Evolutionary conservation across 176 grass and related monocot genomes (phyloP), one percentile per base, ranked within the genome.

Genomic region (Saccharum spontaneum): DNA sequence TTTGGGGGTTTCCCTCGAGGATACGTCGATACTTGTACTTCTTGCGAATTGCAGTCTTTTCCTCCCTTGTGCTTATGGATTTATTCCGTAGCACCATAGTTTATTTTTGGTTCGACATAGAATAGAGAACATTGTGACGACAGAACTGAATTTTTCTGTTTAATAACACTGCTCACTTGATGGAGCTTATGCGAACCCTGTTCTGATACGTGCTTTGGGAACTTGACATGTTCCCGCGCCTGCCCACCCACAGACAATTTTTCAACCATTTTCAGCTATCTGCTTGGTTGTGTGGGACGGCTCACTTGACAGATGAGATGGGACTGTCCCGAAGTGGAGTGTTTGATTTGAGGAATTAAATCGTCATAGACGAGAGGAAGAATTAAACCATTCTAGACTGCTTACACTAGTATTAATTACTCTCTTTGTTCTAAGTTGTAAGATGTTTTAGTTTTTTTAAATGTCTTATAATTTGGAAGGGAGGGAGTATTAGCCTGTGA

Each of bases 21-120:
- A 88, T 79, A 83, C 5, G 10, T 73, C 28, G 50, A 80, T n/a
- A 77, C 36, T 4, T 69, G 10, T 72, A 55, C 46, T 16, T 71
- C 2, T 23, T 31, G 38, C 28, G 4, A 24, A 16, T 14, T 1
- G 6, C 10, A 11, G 41, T 65, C 30, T 61, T 85, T 76, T 41
- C 1, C 50, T 54, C 18, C 33, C 59, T 73, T 79, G 34, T 43
- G 60, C 50, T 88, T 78, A 52, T 82, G 59, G 70, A 57, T 68
- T 82, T 57, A 31, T 15, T 63, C 9, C 16, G 9, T 61, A 75
- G 70, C 64, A 39, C 49, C 16, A 55, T 79, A 67, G 74, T 83
- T 73, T 54, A 34, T 43, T 40, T 63, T 50, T 49, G 7, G 30
- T 22, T 46, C 7, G 55, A 78, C 34, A 67, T 67, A 18, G 17